Evolutionary conservation across 352 stramenopile genomes (phyloP), one percentile per base, ranked within the genome.

Genomic region (Peronosclerospora sorghi): DNA sequence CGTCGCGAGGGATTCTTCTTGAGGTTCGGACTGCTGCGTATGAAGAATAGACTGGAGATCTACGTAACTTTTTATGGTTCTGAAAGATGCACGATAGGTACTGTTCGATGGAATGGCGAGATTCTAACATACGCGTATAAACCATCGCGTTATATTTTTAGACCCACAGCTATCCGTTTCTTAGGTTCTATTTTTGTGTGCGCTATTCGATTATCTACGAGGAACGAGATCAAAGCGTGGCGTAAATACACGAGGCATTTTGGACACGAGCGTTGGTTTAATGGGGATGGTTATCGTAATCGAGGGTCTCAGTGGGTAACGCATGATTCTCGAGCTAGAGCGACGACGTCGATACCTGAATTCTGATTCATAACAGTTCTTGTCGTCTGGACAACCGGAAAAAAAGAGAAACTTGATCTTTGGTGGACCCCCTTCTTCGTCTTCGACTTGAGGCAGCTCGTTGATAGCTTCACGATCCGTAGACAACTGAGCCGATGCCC

Each of bases 361-460:
- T 19, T 74, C 65, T 12, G 72, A 41, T 8, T 68, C 51, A 13
- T 38, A 35, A 18, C 62, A n/a, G 46, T 53, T 65, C 39, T 23
- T 56, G 26, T 73, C 52, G 5, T 80, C 63, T 1, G 65, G 45
- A 20, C 51, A 62, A 1, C 71, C 64, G 0, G 44, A 45, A 45
- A 77, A 83, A 51, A 83, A 81, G 5, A 83, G 49, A 38, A 83
- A 83, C 39, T 81, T 55, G 39, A 76, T 71, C 0, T 46, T 63
- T 10, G 46, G 9, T 13, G 42, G 34, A 10, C 47, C 20, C 17
- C 17, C 18, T 20, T 41, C 0, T 14, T 63, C 48, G 3, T 46
- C 39, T n/a, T 59, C 49, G 7, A 39, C 34, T 28, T 32, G 27
- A 12, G 32, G 24, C 23, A 59, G 8, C 4, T 56, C 29, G 29